Base-by-base conservation (phyloP, 2,329 filamentous ascomycete genomes). In the Colletotrichum tropicale region DNA sequence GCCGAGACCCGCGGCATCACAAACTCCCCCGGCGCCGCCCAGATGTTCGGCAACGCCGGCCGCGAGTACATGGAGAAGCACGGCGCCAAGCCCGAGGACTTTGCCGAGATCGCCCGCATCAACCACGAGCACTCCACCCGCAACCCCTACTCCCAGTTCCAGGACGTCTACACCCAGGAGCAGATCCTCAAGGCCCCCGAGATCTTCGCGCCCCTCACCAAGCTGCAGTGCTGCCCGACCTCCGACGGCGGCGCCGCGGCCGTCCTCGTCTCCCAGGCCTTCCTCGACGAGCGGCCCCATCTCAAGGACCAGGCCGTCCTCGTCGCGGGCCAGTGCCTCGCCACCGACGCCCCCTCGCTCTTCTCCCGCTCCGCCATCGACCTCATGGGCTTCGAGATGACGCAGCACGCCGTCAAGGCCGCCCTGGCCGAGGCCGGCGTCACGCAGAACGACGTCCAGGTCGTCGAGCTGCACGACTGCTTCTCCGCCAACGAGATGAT, bases 61-160 rank as follows among this genome's bases (percentile, higher is more conserved):
- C 86, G 92, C 68, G 96, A 98, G 87, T 98, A 98, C 83, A 98
- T 98, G 88, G 96, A 98, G 88, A 96, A 95, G 93, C 96, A 95
- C 84, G 96, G 96, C 71, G 97, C 96, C 75, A 94, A 89, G 81
- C 82, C 90, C 13, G 93, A 94, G 80, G 96, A 98, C 88, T 98
- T 98, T 85, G 96, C 95, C 38, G 96, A 98, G 87, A 98, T 98
- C 82, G 96, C 92, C 12, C 93, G 96, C 79, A 86, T 98, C 83
- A 98, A 98, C 89, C 96, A 98, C 86, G 93, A 93, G 77, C 97
- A 99, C 90, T 96, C 93, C 26, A 94, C 94, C 84, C 92, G 94
- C 79, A 98, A 98, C 89, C 96, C 96, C 12, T 99, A 99, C 89
- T 96, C 95, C n/a, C 96, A 98, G 86, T 98, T 99, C 89, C 94